A percentile compares a stretch with the other conserved stretches of the same genome.
These are phyloP conservation scores for Chalciporus chontae DNA, from an alignment of 768 basidiomycete genomes.

Conservation along the genomic window DNA sequence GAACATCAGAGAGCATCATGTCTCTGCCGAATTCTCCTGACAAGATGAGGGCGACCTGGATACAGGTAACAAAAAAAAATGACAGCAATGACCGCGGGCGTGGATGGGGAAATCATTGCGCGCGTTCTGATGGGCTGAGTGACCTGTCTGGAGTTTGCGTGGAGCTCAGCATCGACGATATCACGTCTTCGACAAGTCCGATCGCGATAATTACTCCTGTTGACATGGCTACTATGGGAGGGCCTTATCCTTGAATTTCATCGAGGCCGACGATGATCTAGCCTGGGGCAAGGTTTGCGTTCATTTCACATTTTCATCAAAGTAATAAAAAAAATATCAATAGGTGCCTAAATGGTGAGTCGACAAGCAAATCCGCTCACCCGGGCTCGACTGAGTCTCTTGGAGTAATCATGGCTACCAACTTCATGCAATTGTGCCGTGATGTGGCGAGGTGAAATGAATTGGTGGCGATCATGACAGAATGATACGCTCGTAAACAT, in stretches of 20 bases:
- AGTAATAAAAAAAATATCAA: neutral
- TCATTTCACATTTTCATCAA: neutral
- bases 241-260: neutral
- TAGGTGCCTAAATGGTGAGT: neutral
- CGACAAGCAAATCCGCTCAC: neutral
- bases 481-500: neutral
- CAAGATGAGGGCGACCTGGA: neutral
- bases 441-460: slow-evolving; percentile 10
- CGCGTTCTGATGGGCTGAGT: slow-evolving; percentile 7
- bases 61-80: neutral
- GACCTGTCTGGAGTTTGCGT: slow-evolving; percentile 5
- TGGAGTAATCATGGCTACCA: neutral
- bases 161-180: slow-evolving; percentile 3
- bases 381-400: neutral
- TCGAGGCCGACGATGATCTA: neutral
- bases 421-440: neutral
- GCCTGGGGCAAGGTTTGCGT: neutral
- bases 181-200: neutral
- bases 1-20: neutral
- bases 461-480: slow-evolving; percentile 11
- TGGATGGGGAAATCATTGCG: neutral
- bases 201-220: slow-evolving; percentile 5
- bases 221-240: slow-evolving; percentile 18
- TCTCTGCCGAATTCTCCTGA: neutral
- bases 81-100: neutral